A percentile compares a stretch with the other conserved stretches of the same genome.
These are phyloP conservation scores for Fusarium globosum DNA, from an alignment of 2,329 filamentous ascomycete species.

Conservation along the genomic window DNA sequence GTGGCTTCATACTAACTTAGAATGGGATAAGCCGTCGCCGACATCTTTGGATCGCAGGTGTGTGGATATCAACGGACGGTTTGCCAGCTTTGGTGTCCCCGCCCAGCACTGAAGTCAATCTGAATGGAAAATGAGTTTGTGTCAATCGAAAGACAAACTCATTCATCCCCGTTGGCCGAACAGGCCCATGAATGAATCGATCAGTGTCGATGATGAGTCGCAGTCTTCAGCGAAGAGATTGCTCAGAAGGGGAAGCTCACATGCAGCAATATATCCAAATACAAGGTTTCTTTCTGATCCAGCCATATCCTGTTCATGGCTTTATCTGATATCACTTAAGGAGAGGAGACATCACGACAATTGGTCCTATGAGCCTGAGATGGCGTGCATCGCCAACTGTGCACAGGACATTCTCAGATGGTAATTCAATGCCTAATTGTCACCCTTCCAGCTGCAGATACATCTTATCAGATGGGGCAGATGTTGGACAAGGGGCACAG, in stretches of 20 bases:
- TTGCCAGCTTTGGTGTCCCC: constrained; percentile 17
- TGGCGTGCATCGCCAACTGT: constrained; percentile 6
- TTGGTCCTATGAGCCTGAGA: constrained; percentile 9
- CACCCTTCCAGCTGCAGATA: constrained; percentile 2
- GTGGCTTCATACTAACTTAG: constrained; percentile 37
- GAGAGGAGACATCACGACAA: constrained; percentile 7
- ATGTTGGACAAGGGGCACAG: background rate
- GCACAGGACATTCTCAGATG: background rate
- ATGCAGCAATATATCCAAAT: background rate
- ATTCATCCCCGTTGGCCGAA: constrained; percentile 20
- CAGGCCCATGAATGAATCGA: constrained; percentile 5
- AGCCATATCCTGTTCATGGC: background rate
- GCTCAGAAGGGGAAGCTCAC: constrained; percentile 12
- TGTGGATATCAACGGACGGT: constrained; percentile 27
- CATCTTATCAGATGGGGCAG: constrained; percentile 30
- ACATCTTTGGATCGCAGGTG: constrained; percentile 32
- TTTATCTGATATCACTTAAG: background rate
- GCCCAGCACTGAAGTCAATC: constrained; percentile 24
- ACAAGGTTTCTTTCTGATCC: background rate
- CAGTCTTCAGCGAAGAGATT: constrained; percentile 7
- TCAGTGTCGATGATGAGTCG: background rate
- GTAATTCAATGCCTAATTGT: background rate
- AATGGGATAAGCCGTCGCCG: constrained; percentile 25
- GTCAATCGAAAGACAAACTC: constrained; percentile 30
- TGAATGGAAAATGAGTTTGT: constrained; percentile 28